Conservation (phyloP, 2,329 filamentous ascomycete species). For the Colletotrichum tropicicola region DNA sequence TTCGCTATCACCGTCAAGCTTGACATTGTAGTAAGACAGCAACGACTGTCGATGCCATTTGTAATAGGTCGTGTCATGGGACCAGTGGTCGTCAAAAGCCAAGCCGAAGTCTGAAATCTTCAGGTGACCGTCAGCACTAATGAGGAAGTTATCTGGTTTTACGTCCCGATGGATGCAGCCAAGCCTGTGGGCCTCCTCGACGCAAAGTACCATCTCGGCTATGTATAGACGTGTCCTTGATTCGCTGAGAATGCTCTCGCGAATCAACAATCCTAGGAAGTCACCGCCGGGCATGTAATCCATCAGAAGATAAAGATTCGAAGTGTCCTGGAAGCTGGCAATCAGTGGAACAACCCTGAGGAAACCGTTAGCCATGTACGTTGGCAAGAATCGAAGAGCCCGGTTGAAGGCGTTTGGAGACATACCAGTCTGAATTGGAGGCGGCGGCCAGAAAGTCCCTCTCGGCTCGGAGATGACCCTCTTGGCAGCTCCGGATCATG, state of each 20-base stretch:
- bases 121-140: conserved; percentile 86
- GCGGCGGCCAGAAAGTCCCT: conserved; percentile 91
- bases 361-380: conserved; percentile 27
- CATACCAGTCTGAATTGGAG: conserved; percentile 82
- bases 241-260: conserved; percentile 85
- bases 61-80: conserved; percentile 88
- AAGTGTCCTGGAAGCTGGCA: conserved; percentile 86
- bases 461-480: conserved; percentile 91
- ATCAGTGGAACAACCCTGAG: conserved; percentile 84
- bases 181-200: conserved; percentile 90
- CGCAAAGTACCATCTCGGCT: conserved; percentile 94
- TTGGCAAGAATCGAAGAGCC: too few relatives aligned
- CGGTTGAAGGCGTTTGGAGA: too few relatives aligned
- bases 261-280: conserved; percentile 86
- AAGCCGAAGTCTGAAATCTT: conserved; percentile 98
- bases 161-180: conserved; percentile 94
- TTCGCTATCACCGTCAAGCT: conserved; percentile 76
- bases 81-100: conserved; percentile 95
- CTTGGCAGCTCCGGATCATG: conserved; percentile 91
- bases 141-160: conserved; percentile 97
- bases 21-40: conserved; percentile 78
- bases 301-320: conserved; percentile 92
- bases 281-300: conserved; percentile 98
- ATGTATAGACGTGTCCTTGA: conserved; percentile 84
- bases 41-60: conserved; percentile 83